Evolutionary conservation across 257 asterid species (phyloP), one percentile per base, ranked within the genome.

Genomic region (Przewalskia tangutica): DNA sequence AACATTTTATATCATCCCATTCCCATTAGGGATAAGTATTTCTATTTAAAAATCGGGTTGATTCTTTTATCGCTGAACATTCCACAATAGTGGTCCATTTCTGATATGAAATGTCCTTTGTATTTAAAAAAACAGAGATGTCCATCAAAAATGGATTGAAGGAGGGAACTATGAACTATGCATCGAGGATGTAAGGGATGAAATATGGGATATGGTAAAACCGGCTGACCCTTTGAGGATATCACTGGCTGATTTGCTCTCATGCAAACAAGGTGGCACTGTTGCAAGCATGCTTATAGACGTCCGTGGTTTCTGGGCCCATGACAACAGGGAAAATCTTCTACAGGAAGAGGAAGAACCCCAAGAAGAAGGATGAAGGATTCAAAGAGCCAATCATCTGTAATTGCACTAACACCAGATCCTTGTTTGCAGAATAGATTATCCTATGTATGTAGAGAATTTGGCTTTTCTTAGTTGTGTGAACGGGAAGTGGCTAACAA

Each of bases 311-410:
- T 96, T 96, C 88, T 96, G 99, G 99, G 98, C 99, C 42, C 99
- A 96, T 78, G 99, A 96, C 88, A 96, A 94, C 87, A 84, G 98
- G 82, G 98, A 96, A 81, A 96, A 94, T 87, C 99, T 96, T 81
- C 98, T 94, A 20, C 99, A 96, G 86, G 99, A 96, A 91, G 99
- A 96, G 91, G 99, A 95, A 89, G 99, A 96, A 81, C 97, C 98
- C 5, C 95, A 92, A 87, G 98, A 94, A 89, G 99, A 93, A 84
- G 93, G 90, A 36, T 88, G 80, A 75, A 13, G 20, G 80, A 75
- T 75, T 75, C 32, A 50, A 34, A 75, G 60, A 75, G 63, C 46
- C 20, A 48, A 23, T 50, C 63, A 75, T 71, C 62, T 75, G 80
- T 75, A 75, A 50, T 75, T 50, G 62, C 46, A 50, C 62, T 50